A percentile compares a stretch with the other conserved stretches of the same genome.
These are phyloP conservation scores for Mesotaenium endlicherianum DNA, from an alignment of 139 green algal species.

Conservation along the genomic window DNA sequence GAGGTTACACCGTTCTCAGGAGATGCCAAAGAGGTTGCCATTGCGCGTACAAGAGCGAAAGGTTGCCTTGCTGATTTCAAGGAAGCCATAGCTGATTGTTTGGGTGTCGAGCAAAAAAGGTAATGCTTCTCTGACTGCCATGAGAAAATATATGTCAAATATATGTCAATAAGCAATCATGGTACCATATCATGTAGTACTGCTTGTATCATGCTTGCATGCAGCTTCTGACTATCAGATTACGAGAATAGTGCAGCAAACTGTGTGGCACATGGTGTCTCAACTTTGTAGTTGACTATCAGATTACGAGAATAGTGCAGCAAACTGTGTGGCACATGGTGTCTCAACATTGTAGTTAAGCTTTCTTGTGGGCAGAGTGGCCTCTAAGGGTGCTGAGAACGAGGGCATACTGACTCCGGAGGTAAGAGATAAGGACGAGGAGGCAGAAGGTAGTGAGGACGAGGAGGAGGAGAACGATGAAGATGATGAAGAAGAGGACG, in stretches of 20 bases:
- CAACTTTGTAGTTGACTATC: background rate
- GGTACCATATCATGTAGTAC: background rate
- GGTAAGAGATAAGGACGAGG: background rate
- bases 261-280: background rate
- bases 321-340: background rate
- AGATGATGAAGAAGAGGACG: background rate
- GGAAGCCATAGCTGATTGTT: background rate
- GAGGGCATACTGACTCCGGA: background rate
- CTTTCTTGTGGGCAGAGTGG: too few species aligned
- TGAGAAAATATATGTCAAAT: background rate
- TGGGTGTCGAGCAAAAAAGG: background rate
- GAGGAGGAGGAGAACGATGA: background rate
- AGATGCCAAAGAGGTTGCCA: background rate
- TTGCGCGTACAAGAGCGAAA: background rate
- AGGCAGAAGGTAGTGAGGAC: background rate
- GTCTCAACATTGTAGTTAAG: too few species aligned
- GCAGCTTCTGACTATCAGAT: too few species aligned
- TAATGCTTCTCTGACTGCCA: background rate
- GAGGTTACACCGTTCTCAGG: constrained; percentile 1
- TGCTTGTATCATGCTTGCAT: too few species aligned
- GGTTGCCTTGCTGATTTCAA: constrained; percentile 19
- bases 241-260: background rate
- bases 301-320: background rate
- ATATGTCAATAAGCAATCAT: background rate
- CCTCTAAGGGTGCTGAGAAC: too few species aligned